These are phyloP conservation scores for Verticillium zaregamsianum DNA, from an alignment of 2,329 filamentous ascomycete species.

Conservation along the genomic window DNA sequence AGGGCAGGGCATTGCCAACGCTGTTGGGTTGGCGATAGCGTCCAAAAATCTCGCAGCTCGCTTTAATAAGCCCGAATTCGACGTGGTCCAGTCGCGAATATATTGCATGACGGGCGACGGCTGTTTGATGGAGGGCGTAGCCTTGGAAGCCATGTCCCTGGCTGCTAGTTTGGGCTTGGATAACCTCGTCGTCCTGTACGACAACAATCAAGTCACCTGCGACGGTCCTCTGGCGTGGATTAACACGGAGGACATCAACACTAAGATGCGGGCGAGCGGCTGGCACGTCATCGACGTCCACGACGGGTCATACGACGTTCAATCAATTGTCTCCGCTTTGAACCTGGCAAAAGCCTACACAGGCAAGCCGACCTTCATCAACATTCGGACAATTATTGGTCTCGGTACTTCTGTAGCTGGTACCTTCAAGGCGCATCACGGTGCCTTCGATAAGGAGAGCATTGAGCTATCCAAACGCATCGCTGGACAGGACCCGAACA, in stretches of 20 bases:
- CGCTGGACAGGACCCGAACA: too few species aligned
- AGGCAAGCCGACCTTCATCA: slow-evolving; percentile 52
- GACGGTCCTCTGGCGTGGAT: slow-evolving; percentile 48
- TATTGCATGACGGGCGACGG: slow-evolving; percentile 53
- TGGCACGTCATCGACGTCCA: slow-evolving; percentile 48
- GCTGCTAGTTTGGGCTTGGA: slow-evolving; percentile 39
- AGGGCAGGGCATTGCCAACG: slow-evolving; percentile 52
- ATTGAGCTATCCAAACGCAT: too few species aligned
- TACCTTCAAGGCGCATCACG: slow-evolving; percentile 52
- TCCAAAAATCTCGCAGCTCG: slow-evolving; percentile 46
- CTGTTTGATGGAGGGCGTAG: slow-evolving; percentile 52
- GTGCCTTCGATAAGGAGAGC: slow-evolving; percentile 17
- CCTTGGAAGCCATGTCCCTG: slow-evolving; percentile 47
- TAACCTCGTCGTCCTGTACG: slow-evolving; percentile 39
- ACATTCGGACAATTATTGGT: slow-evolving; percentile 51
- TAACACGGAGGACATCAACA: slow-evolving; percentile 49
- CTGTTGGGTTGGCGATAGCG: slow-evolving; percentile 51
- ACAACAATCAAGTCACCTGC: slow-evolving; percentile 55
- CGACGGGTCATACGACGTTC: slow-evolving; percentile 44
- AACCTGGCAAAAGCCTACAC: slow-evolving; percentile 28
- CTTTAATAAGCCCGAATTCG: slow-evolving; percentile 44
- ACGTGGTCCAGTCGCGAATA: slow-evolving; percentile 43
- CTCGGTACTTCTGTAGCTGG: slow-evolving; percentile 41
- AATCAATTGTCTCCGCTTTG: slow-evolving; percentile 29
- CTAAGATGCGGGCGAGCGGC: slow-evolving; percentile 48